Conservation (phyloP, 305 asterid genomes). For the Fraxinus platypoda region DNA sequence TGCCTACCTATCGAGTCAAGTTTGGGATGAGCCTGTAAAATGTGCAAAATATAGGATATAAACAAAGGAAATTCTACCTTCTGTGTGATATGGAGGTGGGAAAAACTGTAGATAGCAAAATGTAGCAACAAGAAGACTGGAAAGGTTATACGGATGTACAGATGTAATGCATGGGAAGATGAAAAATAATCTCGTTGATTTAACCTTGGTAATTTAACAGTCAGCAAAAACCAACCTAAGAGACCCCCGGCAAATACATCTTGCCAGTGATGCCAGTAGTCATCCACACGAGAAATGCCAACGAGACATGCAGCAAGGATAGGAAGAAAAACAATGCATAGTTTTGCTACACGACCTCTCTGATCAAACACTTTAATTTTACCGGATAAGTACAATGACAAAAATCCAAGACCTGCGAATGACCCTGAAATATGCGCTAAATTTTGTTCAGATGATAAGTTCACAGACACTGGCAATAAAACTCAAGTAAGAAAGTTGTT, state of each 20-base stretch:
- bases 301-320: conserved; percentile 78
- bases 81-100: conserved; percentile 75
- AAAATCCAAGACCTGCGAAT: conserved; percentile 86
- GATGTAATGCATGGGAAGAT: neutral
- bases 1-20: too few species aligned
- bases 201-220: neutral
- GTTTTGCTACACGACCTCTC: conserved; percentile 72
- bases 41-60: neutral
- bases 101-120: conserved; percentile 86
- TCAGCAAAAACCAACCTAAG: conserved; percentile 46
- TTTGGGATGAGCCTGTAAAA: too few species aligned
- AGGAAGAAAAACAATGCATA: conserved; percentile 73
- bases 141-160: neutral
- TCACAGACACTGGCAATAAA: neutral
- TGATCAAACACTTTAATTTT: conserved; percentile 78
- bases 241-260: conserved; percentile 86
- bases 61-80: conserved; percentile 39
- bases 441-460: neutral
- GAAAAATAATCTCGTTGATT: neutral
- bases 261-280: conserved; percentile 98
- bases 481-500: too few species aligned
- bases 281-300: conserved; percentile 83
- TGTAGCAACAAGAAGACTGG: conserved; percentile 60
- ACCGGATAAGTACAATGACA: conserved; percentile 73
- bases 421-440: conserved; percentile 60